Evolutionary conservation across 768 basidiomycete species (phyloP), one percentile per base, ranked within the genome.

Genomic region (Tremella mesenterica): DNA sequence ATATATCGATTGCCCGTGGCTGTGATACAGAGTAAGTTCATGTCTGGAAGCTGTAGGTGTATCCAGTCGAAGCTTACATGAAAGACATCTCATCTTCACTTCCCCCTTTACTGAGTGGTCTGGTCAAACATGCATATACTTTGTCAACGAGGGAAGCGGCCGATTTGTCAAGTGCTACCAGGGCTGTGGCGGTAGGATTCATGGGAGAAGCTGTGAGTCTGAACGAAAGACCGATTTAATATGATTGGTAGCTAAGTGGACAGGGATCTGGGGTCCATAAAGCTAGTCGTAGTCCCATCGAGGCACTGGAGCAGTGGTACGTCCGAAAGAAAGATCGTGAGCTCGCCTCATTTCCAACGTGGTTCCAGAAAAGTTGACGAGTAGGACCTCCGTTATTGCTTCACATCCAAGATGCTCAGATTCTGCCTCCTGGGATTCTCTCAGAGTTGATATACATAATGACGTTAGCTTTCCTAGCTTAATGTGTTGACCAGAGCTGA

Each of bases 401-500:
- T 4, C 56, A 66, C 27, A 61, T 69, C 18, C 49, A 62, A 31
- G 52, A 66, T n/a, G 64, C 65, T 20, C 67, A 69, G 41, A 31
- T 59, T n/a, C 43, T 66, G 6, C 47, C 62, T 5, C 8, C 50
- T 0, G 23, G 29, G 2, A 54, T 58, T 1, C 54, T 69, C 1
- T 48, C 62, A 6, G 65, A 69, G 39, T 53, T 69, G 1, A 59
- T 63, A 28, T 64, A 69, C 43, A 59, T 64, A 47, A 41, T 69
- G 2, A 50, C 59, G 65, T 64, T 21, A 47, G 59, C 25, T 28
- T 34, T 36, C 8, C 48, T 54, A 18, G 23, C 18, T 9, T 14
- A 18, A 31, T 14, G 10, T n/a, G n/a, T n/a, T n/a, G n/a, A n/a
- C 20, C 6, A 21, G 4, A 8, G 44, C 31, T 51, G 44, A 38